These are phyloP conservation scores for Emydomyces testavorans DNA, from an alignment of 2,329 filamentous ascomycete species.

Conservation along the genomic window DNA sequence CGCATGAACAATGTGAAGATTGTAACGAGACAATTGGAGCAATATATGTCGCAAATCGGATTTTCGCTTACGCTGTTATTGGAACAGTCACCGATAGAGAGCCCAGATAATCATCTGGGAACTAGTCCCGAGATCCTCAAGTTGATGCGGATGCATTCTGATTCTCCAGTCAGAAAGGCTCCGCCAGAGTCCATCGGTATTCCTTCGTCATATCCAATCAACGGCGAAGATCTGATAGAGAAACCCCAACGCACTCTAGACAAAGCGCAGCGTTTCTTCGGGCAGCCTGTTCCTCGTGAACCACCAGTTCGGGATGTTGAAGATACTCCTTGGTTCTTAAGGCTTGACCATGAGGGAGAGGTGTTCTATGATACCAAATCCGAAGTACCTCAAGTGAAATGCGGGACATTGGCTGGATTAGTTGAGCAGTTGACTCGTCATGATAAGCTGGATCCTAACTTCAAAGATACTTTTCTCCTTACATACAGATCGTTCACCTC, in stretches of 20 bases:
- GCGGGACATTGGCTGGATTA: slow-evolving; percentile 75
- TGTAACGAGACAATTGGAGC: slow-evolving; percentile 70
- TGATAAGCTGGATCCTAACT: slow-evolving; percentile 85
- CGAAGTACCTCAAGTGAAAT: slow-evolving; percentile 66
- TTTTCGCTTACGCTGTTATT: slow-evolving; percentile 79
- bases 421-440: slow-evolving; percentile 94
- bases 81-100: slow-evolving; percentile 57
- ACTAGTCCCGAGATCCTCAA: slow-evolving; percentile 28
- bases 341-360: slow-evolving; percentile 76
- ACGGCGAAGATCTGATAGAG: slow-evolving; percentile 23
- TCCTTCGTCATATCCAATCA: slow-evolving; percentile 32
- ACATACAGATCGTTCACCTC: slow-evolving; percentile 93
- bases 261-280: slow-evolving; percentile 39
- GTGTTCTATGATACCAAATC: slow-evolving; percentile 79
- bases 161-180: slow-evolving; percentile 28
- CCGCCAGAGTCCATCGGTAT: slow-evolving; percentile 34
- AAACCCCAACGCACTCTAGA: slow-evolving; percentile 37
- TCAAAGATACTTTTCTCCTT: slow-evolving; percentile 95
- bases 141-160: slow-evolving; percentile 20
- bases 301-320: slow-evolving; percentile 18
- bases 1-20: slow-evolving; percentile 68
- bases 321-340: slow-evolving; percentile 59
- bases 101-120: slow-evolving; percentile 32
- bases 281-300: slow-evolving; percentile 34
- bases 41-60: slow-evolving; percentile 73